Evolutionary conservation across 1,284 basidiomycete genomes (phyloP).

Genomic region (Papiliotrema flavescens): DNA sequence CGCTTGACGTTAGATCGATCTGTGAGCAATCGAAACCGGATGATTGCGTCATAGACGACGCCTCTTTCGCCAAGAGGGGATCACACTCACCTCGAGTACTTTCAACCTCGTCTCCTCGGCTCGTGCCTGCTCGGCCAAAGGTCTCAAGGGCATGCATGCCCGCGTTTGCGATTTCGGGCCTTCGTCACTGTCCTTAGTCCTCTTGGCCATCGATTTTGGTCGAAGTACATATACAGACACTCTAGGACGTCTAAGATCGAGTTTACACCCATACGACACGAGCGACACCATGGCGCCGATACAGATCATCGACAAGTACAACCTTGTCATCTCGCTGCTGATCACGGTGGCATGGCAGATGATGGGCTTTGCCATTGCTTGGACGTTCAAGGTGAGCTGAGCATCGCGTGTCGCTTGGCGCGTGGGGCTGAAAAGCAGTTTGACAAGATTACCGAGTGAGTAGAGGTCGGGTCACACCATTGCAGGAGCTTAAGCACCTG

Average conservation of each 20-base stretch:
- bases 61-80: no score
- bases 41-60: no score
- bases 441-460: slow-evolving; percentile 63
- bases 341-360: slow-evolving; percentile 66
- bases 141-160: no score
- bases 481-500: no score
- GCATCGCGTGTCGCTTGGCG: not conserved
- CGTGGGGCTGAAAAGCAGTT: slow-evolving; percentile 49
- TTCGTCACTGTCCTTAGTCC: no score
- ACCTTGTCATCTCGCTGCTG: slow-evolving; percentile 63
- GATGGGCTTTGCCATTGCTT: slow-evolving; percentile 64
- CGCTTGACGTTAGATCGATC: no score
- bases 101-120: no score
- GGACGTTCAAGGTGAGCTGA: slow-evolving; percentile 55
- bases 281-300: slow-evolving; percentile 17
- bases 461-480: slow-evolving; percentile 1
- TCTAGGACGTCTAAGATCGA: not conserved
- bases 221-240: not conserved
- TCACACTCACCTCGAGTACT: no score
- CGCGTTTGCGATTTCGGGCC: no score
- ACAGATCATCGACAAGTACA: slow-evolving; percentile 59
- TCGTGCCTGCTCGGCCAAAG: no score
- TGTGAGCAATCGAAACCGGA: no score
- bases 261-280: not conserved
- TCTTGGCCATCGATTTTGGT: no score